Evolutionary conservation across 768 basidiomycete genomes (phyloP), one percentile per base, ranked within the genome.

Genomic region (Tulasnella sp.): DNA sequence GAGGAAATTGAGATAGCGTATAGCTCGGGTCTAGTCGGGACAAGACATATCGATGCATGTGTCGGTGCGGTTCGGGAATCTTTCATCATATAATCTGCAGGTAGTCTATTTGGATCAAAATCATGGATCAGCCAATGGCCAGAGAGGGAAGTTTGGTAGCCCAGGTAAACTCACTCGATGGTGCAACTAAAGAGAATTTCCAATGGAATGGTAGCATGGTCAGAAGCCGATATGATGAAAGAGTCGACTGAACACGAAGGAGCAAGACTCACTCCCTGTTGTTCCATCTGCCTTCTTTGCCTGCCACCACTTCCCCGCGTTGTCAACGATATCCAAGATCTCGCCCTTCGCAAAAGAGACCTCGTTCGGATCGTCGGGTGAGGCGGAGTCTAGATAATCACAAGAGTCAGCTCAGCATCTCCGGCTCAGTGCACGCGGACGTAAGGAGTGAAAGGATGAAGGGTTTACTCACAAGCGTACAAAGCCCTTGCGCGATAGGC

Each of bases 241-340:
- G 21, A 46, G 17, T 21, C 17, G 31, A 44, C 8, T 2, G 22
- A 52, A 38, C 17, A 12, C n/a, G 22, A 31, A 38, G n/a, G 12
- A 68, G 31, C 24, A 9, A 29, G 11, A 62, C 61, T 62, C 5
- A 62, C 61, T 62, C 30, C 69, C 69, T 19, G 57, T 56, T 25
- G 62, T 59, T 53, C 87, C 90, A 68, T 92, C 90, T 17, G 76
- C 65, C 71, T 86, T 92, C 67, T 73, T 82, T 34, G 88, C 86
- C 67, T 89, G 88, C 90, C 90, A 92, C 90, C 90, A 91, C 68
- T 91, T 89, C 51, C 88, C 88, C 66, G 88, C 82, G 72, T 90
- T 92, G 72, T 98, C 93, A 59, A 92, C 70, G 56, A 98, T 86
- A 63, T 96, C 92, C 63, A 98, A 79, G 42, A 91, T 75, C 67